phyloP scores from a whole-genome alignment of 2,329 filamentous ascomycete species.

The Penicillium sp. region DNA sequence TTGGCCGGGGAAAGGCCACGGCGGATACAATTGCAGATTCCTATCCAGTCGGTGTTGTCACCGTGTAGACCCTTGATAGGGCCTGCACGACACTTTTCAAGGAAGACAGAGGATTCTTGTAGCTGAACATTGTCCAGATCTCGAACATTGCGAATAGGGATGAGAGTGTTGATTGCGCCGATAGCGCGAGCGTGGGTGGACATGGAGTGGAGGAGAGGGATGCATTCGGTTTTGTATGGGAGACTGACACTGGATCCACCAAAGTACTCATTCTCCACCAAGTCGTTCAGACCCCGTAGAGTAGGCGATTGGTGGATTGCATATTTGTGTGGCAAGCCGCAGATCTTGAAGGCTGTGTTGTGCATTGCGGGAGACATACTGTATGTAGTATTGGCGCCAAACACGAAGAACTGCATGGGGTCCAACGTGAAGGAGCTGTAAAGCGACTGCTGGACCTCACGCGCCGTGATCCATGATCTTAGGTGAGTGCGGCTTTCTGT shows the following conservation, averaged over 20 bases:
- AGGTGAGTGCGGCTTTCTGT: constrained; percentile 45
- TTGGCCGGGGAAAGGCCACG: constrained; percentile 73
- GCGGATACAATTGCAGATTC: constrained; percentile 71
- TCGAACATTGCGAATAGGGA: constrained; percentile 64
- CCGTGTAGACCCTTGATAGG: constrained; percentile 71
- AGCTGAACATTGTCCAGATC: constrained; percentile 56
- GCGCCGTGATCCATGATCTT: constrained; percentile 58
- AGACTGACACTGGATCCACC: constrained; percentile 71
- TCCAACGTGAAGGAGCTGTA: constrained; percentile 68
- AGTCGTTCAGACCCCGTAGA: constrained; percentile 62
- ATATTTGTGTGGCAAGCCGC: constrained; percentile 70
- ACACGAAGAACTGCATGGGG: constrained; percentile 70
- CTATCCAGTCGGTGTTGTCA: constrained; percentile 82
- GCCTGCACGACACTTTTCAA: constrained; percentile 64
- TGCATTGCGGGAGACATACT: constrained; percentile 79
- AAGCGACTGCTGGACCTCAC: constrained; percentile 65
- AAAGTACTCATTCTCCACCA: constrained; percentile 67
- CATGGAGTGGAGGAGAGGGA: constrained; percentile 64
- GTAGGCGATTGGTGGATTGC: constrained; percentile 63
- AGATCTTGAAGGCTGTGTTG: constrained; percentile 65
- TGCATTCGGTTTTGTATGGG: constrained; percentile 73
- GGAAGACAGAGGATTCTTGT: constrained; percentile 57
- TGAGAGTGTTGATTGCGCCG: constrained; percentile 73
- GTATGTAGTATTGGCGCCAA: constrained; percentile 71
- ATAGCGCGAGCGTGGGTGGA: constrained; percentile 74